A percentile compares a stretch with the other conserved stretches of the same genome.
Conservation (phyloP, 2,329 filamentous ascomycete species). For the Fonsecaea multimorphosa region DNA sequence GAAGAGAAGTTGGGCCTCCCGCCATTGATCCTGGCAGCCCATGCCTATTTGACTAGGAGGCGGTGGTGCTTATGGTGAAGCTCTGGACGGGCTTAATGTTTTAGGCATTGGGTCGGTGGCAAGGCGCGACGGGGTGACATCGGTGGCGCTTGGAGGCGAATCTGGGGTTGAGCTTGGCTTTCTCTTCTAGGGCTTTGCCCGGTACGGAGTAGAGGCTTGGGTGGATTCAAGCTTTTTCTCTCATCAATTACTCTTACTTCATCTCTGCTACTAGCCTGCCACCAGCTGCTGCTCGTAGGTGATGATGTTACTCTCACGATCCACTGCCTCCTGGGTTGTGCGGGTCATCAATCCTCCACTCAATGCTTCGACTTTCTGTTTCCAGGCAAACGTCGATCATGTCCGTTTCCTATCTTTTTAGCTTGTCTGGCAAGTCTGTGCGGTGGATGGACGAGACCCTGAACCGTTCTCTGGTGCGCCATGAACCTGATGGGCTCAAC, state of each 20-base stretch:
- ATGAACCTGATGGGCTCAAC: background rate
- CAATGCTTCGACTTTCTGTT: slow-evolving; percentile 11
- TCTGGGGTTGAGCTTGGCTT: slow-evolving; percentile 15
- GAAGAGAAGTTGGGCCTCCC: background rate
- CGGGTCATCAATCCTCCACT: slow-evolving; percentile 17
- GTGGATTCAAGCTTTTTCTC: slow-evolving; percentile 4
- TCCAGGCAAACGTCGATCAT: slow-evolving; percentile 18
- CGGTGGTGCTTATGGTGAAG: background rate
- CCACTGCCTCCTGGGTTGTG: background rate
- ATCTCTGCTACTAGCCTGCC: background rate
- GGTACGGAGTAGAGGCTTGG: background rate
- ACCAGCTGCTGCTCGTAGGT: background rate
- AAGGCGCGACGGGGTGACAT: background rate
- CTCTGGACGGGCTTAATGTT: background rate
- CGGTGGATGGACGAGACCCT: background rate
- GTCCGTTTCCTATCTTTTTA: slow-evolving; percentile 8
- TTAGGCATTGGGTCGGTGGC: slow-evolving; percentile 7
- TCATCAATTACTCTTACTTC: slow-evolving; percentile 1
- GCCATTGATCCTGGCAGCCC: background rate
- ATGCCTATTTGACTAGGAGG: background rate
- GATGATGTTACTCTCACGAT: background rate
- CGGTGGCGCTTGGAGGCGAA: slow-evolving; percentile 13
- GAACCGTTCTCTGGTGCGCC: background rate
- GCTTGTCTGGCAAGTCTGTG: background rate
- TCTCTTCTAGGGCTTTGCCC: background rate